phyloP scores from a whole-genome alignment of 345 rosid species.

The Brassica incana region DNA sequence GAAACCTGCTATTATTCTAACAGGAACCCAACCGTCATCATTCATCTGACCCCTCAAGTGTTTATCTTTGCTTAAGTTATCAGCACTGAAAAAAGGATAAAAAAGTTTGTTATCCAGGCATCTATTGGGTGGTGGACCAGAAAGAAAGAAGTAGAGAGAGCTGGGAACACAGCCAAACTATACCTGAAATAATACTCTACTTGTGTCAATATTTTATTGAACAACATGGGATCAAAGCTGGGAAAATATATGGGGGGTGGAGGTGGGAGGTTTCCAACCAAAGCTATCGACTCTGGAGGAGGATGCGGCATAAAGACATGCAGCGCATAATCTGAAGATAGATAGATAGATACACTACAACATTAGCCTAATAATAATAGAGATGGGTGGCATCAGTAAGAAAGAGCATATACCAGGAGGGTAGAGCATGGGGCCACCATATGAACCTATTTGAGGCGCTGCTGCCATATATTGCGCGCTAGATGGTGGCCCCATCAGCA shows the following conservation, averaged over 20 bases:
- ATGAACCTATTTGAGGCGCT: slow-evolving; percentile 30
- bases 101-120: slow-evolving; percentile 4
- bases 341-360: neutral
- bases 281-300: slow-evolving; percentile 23
- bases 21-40: slow-evolving; percentile 83
- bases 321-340: slow-evolving; percentile 20
- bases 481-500: slow-evolving; percentile 37
- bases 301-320: slow-evolving; percentile 26
- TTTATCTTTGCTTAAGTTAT: slow-evolving; percentile 69
- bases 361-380: neutral
- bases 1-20: slow-evolving; percentile 71
- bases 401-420: slow-evolving; percentile 14
- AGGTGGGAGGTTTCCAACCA: slow-evolving; percentile 27
- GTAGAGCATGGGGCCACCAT: slow-evolving; percentile 38
- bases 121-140: neutral
- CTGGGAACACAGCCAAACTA: slow-evolving; percentile 9
- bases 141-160: slow-evolving; percentile 10
- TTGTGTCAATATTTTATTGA: slow-evolving; percentile 51
- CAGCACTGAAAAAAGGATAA: slow-evolving; percentile 53
- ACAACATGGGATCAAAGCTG: slow-evolving; percentile 25
- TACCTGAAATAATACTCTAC: slow-evolving; percentile 92
- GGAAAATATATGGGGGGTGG: slow-evolving; percentile 18
- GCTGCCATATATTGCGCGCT: slow-evolving; percentile 28
- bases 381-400: neutral
- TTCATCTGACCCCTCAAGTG: slow-evolving; percentile 79